Evolutionary conservation across 805 yeast genomes (phyloP).

Genomic region (Ogataea minuta): DNA sequence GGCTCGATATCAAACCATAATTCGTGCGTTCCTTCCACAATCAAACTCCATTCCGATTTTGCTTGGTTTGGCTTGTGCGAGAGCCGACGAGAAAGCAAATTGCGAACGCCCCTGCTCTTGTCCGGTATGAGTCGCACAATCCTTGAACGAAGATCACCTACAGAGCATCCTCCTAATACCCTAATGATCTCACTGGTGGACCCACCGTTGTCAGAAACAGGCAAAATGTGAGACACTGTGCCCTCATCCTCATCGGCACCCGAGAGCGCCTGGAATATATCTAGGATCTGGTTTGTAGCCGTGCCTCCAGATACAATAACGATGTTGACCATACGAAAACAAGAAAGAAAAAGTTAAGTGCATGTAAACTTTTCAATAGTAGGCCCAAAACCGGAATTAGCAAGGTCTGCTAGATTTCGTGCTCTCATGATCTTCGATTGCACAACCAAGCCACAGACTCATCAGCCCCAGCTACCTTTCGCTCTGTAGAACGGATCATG

Average conservation of each 20-base stretch:
- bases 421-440: too few species aligned
- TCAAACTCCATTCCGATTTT: slow-evolving; percentile 65
- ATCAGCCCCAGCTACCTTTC: too few species aligned
- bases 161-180: slow-evolving; percentile 91
- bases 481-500: too few species aligned
- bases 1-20: slow-evolving; percentile 63
- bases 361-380: background rate
- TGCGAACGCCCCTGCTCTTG: slow-evolving; percentile 36
- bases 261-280: slow-evolving; percentile 48
- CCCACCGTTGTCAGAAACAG: slow-evolving; percentile 92
- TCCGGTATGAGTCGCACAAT: slow-evolving; percentile 70
- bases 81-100: slow-evolving; percentile 49
- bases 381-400: too few species aligned
- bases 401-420: too few species aligned
- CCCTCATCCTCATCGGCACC: background rate
- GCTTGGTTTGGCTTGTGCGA: slow-evolving; percentile 51
- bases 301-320: slow-evolving; percentile 74
- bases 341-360: background rate
- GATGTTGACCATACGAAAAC: slow-evolving; percentile 25
- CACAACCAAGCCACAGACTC: too few species aligned
- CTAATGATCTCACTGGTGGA: slow-evolving; percentile 86
- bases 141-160: slow-evolving; percentile 87
- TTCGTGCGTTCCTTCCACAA: slow-evolving; percentile 76
- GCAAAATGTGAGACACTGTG: slow-evolving; percentile 62
- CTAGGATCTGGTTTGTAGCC: slow-evolving; percentile 78